Conservation (phyloP, 2,329 filamentous ascomycete species). For the Westerdykella sp. region DNA sequence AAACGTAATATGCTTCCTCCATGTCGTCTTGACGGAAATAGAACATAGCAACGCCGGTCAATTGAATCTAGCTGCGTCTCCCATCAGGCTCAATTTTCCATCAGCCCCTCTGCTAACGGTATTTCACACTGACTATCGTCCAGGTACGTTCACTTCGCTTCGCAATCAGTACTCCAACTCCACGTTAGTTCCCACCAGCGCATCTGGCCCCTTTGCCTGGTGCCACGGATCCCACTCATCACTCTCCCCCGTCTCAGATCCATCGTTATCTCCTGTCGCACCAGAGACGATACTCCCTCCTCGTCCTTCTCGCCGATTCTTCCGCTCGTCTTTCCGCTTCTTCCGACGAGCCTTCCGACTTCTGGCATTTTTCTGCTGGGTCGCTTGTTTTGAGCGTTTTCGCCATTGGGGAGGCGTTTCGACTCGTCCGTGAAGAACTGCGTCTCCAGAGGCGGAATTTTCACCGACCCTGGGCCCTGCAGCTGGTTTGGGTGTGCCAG, state of each 20-base stretch:
- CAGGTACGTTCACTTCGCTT: too few species aligned
- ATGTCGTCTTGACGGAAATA: too few species aligned
- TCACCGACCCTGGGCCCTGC: too few species aligned
- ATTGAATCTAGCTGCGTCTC: too few species aligned
- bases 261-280: slow-evolving; percentile 13
- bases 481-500: too few species aligned
- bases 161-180: slow-evolving; percentile 45
- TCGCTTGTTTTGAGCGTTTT: slow-evolving; percentile 15
- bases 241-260: slow-evolving; percentile 17
- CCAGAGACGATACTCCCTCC: slow-evolving; percentile 11
- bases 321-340: slow-evolving; percentile 30
- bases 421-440: slow-evolving; percentile 10
- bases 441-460: slow-evolving; percentile 2
- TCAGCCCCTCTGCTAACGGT: too few species aligned
- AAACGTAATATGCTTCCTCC: too few species aligned
- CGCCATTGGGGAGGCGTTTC: slow-evolving; percentile 25
- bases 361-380: slow-evolving; percentile 9
- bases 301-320: slow-evolving; percentile 31
- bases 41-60: too few species aligned
- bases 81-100: too few species aligned
- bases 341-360: slow-evolving; percentile 7
- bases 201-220: slow-evolving; percentile 41
- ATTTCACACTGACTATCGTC: too few species aligned
- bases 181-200: slow-evolving; percentile 32
- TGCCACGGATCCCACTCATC: slow-evolving; percentile 42